Conservation (phyloP, 345 rosid species). For the Abelmoschus esculentus region DNA sequence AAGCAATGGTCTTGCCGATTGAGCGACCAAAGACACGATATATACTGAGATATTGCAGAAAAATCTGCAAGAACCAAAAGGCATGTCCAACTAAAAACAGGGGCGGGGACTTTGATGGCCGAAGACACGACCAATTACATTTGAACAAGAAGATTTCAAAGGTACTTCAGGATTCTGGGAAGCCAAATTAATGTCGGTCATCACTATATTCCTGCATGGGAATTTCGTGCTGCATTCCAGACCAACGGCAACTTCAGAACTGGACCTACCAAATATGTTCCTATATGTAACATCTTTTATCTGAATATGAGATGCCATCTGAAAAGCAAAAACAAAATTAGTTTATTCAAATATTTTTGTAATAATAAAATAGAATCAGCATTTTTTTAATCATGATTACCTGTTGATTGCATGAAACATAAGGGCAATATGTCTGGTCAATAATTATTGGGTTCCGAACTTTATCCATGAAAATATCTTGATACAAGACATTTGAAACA, state of each 20-base stretch:
- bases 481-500: slow-evolving; percentile 21
- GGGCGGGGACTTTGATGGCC: not conserved
- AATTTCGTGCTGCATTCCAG: slow-evolving; percentile 17
- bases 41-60: no score
- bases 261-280: slow-evolving; percentile 28
- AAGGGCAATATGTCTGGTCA: slow-evolving; percentile 35
- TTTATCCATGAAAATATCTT: slow-evolving; percentile 29
- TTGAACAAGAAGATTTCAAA: not conserved
- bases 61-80: no score
- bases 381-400: not conserved
- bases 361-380: no score
- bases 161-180: not conserved
- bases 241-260: slow-evolving; percentile 12
- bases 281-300: slow-evolving; percentile 21
- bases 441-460: slow-evolving; percentile 39
- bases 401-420: slow-evolving; percentile 12
- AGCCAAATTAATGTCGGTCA: not conserved
- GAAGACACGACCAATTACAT: not conserved
- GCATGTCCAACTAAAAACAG: not conserved
- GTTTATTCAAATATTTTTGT: not conserved
- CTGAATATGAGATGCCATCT: slow-evolving; percentile 24
- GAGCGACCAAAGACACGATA: no score
- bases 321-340: not conserved
- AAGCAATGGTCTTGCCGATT: no score
- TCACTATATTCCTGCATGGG: not conserved